Conservation (phyloP, 192 early-diverging fungal species). For the Rhizoclosmatium sp. region DNA sequence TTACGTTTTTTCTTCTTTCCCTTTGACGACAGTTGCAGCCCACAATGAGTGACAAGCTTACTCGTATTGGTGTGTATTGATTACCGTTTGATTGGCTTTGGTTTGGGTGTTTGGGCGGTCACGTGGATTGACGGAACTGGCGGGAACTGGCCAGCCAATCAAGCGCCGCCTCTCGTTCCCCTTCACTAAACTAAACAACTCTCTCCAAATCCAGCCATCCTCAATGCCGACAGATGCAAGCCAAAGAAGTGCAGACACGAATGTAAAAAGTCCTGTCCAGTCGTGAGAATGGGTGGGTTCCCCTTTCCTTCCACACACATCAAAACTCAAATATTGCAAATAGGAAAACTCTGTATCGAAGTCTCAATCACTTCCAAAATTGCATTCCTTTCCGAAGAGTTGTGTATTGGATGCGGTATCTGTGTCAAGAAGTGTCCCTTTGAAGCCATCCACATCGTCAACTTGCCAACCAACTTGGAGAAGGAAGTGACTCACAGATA, state of each 20-base stretch:
- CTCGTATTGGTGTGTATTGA: slow-evolving; percentile 71
- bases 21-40: background rate
- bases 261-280: slow-evolving; percentile 96
- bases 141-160: background rate
- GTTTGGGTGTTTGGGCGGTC: background rate
- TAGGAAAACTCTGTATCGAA: slow-evolving; percentile 95
- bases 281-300: slow-evolving; percentile 88
- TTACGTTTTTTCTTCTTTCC: background rate
- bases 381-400: slow-evolving; percentile 90
- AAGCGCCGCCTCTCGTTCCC: background rate
- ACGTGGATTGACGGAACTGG: background rate
- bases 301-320: background rate
- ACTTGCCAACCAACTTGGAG: slow-evolving; percentile 94
- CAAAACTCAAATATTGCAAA: background rate
- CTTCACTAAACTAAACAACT: background rate
- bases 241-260: slow-evolving; percentile 99
- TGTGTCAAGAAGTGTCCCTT: slow-evolving; percentile 98
- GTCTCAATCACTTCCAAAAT: slow-evolving; percentile 87
- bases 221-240: slow-evolving; percentile 95
- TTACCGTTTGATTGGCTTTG: background rate
- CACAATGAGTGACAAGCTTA: slow-evolving; percentile 84
- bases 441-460: slow-evolving; percentile 96
- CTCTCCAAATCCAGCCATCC: slow-evolving; percentile 72
- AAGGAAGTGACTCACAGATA: slow-evolving; percentile 96
- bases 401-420: slow-evolving; percentile 99